These are phyloP conservation scores for Myxozyma mucilagina DNA, from an alignment of 805 yeast species.

Conservation along the genomic window DNA sequence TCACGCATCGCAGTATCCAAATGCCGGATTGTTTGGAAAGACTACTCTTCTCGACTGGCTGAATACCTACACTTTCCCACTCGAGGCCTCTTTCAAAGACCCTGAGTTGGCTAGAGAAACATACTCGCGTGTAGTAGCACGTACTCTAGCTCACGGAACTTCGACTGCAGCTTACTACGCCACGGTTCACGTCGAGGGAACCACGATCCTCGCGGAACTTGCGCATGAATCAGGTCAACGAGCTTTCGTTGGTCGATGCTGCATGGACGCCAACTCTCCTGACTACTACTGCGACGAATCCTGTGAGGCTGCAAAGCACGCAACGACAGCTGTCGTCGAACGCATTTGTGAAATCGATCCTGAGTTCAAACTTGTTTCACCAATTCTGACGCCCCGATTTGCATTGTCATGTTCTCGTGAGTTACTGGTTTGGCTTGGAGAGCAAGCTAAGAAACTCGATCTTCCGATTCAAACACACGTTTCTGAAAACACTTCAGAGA, in stretches of 20 bases:
- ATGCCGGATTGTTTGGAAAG: constrained; percentile 79
- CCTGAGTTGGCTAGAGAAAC: constrained; percentile 56
- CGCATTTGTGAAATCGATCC: constrained; percentile 60
- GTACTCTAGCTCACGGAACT: constrained; percentile 78
- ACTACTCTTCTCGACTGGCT: constrained; percentile 89
- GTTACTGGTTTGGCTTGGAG: constrained; percentile 64
- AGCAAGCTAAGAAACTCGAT: constrained; percentile 48
- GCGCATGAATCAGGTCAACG: constrained; percentile 73
- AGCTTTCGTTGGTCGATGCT: constrained; percentile 88
- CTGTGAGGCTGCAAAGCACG: constrained; percentile 52
- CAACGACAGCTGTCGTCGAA: constrained; percentile 58
- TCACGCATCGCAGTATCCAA: constrained; percentile 84
- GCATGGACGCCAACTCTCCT: constrained; percentile 87
- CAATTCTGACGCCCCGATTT: constrained; percentile 88
- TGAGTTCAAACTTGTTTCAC: constrained; percentile 53
- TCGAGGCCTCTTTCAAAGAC: constrained; percentile 69
- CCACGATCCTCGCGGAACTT: constrained; percentile 73
- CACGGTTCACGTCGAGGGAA: constrained; percentile 75
- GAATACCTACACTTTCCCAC: constrained; percentile 80
- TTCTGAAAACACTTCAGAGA: constrained; percentile 76
- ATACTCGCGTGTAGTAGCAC: constrained; percentile 64
- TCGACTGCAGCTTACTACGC: constrained; percentile 92
- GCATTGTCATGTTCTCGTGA: constrained; percentile 81
- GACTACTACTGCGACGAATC: constrained; percentile 62
- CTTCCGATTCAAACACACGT: constrained; percentile 87